Base-by-base conservation (phyloP, 768 basidiomycete genomes). In the Dentipellis fragilis region DNA sequence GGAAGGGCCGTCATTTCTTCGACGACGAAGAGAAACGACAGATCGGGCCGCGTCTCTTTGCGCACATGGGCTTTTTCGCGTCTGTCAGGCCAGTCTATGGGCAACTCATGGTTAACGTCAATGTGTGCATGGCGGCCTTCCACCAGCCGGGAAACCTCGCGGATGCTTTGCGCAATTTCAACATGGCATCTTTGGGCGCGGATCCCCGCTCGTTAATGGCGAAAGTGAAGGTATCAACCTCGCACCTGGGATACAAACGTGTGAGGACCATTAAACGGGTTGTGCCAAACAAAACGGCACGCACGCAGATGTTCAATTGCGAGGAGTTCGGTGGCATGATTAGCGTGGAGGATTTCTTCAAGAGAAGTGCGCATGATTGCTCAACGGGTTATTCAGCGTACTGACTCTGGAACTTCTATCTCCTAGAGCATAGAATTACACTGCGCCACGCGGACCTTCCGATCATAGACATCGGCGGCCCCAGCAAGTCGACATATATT, bases 1-100 rank as follows among this genome's bases (percentile, higher is more conserved):
- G 85, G 1, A 71, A 78, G 52, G 83, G 84, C 58, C 75, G 81
- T 11, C 87, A 80, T 66, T 88, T 87, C 69, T 85, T 85, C 71
- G 65, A 65, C 4, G 56, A 66, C 7, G 54, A 54, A 0, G 54
- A 62, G 1, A 53, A 60, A 16, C 39, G 61, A 42, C 60, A 58
- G 0, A 65, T 80, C 11, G 70, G 71, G 0, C 62, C 62, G 3
- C 75, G 75, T 0, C 62, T 78, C 0, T 74, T 73, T 42, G 78
- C 78, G 0, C 69, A 70, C 63, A 69, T 72, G 55, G 79, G 79
- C 2, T 80, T 76, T 62, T 80, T 73, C 66, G 71, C 77, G 62
- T 80, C 79, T 1, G 70, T 75, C 3, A 71, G 80, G 0, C 79
- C 78, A 0, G 71, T 70, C 11, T 74, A 72, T 63, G 76, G 74